Conservation (phyloP, 2,329 filamentous ascomycete genomes). For the Alternaria burnsii region DNA sequence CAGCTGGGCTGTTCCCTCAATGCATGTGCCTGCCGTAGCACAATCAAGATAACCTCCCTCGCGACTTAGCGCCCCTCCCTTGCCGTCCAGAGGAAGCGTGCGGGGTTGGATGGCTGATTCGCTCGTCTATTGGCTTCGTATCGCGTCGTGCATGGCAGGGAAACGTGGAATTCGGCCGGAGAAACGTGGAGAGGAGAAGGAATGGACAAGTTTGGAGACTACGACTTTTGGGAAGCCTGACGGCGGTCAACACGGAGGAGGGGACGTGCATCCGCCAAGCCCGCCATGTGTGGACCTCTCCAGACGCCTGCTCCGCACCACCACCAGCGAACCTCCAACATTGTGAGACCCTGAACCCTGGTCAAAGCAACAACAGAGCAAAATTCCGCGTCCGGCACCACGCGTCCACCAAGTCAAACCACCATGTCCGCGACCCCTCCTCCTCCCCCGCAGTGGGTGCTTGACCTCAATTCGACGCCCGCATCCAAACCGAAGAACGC, state of each 20-base stretch:
- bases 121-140: constrained; percentile 18
- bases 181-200: constrained; percentile 3
- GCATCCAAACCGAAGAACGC: constrained; percentile 70
- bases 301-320: constrained; percentile 12
- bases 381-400: not conserved
- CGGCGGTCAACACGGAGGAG: constrained; percentile 34
- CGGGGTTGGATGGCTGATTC: constrained; percentile 24
- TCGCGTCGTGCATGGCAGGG: constrained; percentile 31
- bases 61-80: constrained; percentile 39
- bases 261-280: constrained; percentile 38
- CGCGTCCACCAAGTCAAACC: not conserved
- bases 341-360: not conserved
- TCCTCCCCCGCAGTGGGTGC: constrained; percentile 79
- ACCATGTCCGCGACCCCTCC: constrained; percentile 41
- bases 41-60: constrained; percentile 35
- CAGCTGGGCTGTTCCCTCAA: constrained; percentile 27
- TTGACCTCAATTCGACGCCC: constrained; percentile 77
- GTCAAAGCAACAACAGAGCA: not conserved
- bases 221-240: constrained; percentile 23
- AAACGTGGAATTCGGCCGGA: not conserved
- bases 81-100: constrained; percentile 18
- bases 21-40: constrained; percentile 45
- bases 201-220: constrained; percentile 15
- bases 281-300: constrained; percentile 18
- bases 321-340: constrained; percentile 5